Conservation (phyloP, 2,329 filamentous ascomycete genomes). For the Ceratocystis variospora region DNA sequence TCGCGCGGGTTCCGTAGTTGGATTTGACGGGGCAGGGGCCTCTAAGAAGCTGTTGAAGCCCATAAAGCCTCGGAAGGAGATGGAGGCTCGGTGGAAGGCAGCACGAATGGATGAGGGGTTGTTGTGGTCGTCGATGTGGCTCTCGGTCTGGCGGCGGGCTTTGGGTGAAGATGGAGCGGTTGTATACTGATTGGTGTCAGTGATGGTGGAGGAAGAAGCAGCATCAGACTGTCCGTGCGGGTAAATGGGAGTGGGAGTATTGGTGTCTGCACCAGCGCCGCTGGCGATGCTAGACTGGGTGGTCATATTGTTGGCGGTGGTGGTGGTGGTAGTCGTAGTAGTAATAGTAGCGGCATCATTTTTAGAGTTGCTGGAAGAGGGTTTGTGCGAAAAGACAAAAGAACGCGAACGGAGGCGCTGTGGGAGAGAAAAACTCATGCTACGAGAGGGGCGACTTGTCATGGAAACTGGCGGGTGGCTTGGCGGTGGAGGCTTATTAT, state of each 20-base stretch:
- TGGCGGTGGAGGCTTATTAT: not conserved
- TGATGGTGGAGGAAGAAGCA: not conserved
- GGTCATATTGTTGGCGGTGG: not conserved
- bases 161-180: slow-evolving; percentile 23
- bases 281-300: not conserved
- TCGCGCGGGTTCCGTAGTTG: slow-evolving; percentile 32
- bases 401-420: slow-evolving; percentile 37
- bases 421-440: slow-evolving; percentile 37
- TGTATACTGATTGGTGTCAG: slow-evolving; percentile 23
- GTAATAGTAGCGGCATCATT: slow-evolving; percentile 11
- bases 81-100: slow-evolving; percentile 41
- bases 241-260: slow-evolving; percentile 20
- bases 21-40: slow-evolving; percentile 22
- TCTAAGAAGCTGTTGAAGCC: slow-evolving; percentile 29
- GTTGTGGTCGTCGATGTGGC: slow-evolving; percentile 21
- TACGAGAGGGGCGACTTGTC: slow-evolving; percentile 25
- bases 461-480: slow-evolving; percentile 14
- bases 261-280: not conserved
- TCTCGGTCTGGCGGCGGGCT: slow-evolving; percentile 21
- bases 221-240: slow-evolving; percentile 22
- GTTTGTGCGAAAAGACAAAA: slow-evolving; percentile 28
- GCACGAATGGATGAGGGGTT: slow-evolving; percentile 32
- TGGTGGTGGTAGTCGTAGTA: not conserved
- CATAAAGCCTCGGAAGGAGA: slow-evolving; percentile 41
- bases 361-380: slow-evolving; percentile 23